Percentiles rank a stretch among this genome's conserved stretches.
Evolutionary conservation across 179 eudicot species (phyloP).

Genomic region (Sideroxylon spinosum): DNA sequence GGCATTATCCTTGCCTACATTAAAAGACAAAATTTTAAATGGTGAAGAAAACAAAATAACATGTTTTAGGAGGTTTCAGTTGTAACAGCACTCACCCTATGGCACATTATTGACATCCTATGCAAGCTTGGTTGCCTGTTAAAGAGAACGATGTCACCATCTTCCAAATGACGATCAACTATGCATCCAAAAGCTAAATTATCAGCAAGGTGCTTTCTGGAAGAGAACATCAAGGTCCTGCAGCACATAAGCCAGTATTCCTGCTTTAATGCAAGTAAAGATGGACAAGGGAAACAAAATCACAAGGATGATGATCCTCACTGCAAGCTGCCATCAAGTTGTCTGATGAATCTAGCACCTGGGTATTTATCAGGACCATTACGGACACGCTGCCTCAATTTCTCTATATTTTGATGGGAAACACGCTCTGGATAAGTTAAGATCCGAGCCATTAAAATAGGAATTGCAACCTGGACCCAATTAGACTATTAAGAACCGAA

Average conservation of each 20-base stretch:
- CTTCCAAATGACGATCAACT: slow-evolving; percentile 89
- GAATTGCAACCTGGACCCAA: slow-evolving; percentile 76
- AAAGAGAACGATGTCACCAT: slow-evolving; percentile 91
- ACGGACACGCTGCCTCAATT: slow-evolving; percentile 86
- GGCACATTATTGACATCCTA: slow-evolving; percentile 98
- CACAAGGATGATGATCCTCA: slow-evolving; percentile 26
- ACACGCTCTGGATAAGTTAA: slow-evolving; percentile 88
- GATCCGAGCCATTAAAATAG: slow-evolving; percentile 76
- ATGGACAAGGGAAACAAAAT: neutral
- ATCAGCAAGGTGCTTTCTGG: slow-evolving; percentile 76
- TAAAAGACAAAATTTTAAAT: slow-evolving; percentile 7
- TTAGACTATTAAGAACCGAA: neutral
- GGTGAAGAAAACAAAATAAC: neutral
- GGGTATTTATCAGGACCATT: slow-evolving; percentile 92
- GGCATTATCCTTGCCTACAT: slow-evolving; percentile 96
- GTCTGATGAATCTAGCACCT: slow-evolving; percentile 71
- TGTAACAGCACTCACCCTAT: slow-evolving; percentile 53
- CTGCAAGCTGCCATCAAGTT: slow-evolving; percentile 61
- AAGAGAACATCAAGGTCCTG: slow-evolving; percentile 59
- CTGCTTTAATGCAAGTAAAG: slow-evolving; percentile 1
- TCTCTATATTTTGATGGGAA: slow-evolving; percentile 84
- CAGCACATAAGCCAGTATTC: slow-evolving; percentile 20
- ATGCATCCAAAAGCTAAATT: slow-evolving; percentile 74
- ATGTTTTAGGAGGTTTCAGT: neutral
- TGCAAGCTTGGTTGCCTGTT: slow-evolving; percentile 98